Conservation (phyloP, 805 yeast species). For the Lachancea cidri region DNA sequence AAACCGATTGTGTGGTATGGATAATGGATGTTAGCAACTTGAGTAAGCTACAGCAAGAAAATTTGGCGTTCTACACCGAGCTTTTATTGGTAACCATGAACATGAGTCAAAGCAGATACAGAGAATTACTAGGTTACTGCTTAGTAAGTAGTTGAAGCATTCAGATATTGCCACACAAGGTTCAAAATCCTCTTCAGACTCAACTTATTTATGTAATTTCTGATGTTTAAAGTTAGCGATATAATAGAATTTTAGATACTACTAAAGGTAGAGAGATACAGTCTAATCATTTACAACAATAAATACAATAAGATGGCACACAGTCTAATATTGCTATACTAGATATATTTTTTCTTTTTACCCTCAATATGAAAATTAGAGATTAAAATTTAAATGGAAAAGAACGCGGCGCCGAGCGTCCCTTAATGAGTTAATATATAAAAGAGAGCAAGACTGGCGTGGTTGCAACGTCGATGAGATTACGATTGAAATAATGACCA, state of each 20-base stretch:
- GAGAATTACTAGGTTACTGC: constrained; percentile 69
- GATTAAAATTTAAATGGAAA: not conserved
- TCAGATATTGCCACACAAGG: too few relatives aligned
- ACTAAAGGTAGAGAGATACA: too few relatives aligned
- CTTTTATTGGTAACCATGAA: constrained; percentile 55
- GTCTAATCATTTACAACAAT: too few relatives aligned
- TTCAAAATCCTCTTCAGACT: too few relatives aligned
- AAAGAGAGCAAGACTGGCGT: not conserved
- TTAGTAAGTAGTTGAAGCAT: constrained; percentile 54
- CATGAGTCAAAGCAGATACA: constrained; percentile 65
- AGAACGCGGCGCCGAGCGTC: not conserved
- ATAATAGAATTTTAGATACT: not conserved
- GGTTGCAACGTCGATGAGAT: too few relatives aligned
- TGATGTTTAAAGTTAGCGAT: not conserved
- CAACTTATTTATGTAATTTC: too few relatives aligned
- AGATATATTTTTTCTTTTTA: not conserved
- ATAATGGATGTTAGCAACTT: constrained; percentile 46
- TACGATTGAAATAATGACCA: not conserved
- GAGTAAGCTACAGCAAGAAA: constrained; percentile 42
- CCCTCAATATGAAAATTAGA: not conserved
- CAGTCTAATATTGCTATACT: not conserved
- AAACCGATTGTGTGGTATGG: constrained; percentile 66
- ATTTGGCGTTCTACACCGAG: constrained; percentile 57
- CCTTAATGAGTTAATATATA: not conserved
- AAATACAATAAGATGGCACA: too few relatives aligned